phyloP scores from a whole-genome alignment of 2,329 filamentous ascomycete genomes.

The Gaeumannomyces tritici region DNA sequence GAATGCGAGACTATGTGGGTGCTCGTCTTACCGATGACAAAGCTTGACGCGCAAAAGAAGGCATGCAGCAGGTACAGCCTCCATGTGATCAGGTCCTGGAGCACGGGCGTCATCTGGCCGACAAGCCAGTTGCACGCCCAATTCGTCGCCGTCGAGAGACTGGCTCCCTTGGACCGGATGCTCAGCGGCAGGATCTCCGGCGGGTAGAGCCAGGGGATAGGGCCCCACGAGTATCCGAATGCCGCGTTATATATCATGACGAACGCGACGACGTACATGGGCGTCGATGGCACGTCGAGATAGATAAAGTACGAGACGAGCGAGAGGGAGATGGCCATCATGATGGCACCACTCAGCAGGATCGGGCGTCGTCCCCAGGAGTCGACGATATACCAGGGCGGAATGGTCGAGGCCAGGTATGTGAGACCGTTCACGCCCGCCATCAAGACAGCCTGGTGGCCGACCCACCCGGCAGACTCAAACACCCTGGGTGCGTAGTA shows the following conservation, averaged over 20 bases:
- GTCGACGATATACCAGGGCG: constrained; percentile 96
- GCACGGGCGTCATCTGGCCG: constrained; percentile 84
- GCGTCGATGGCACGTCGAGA: constrained; percentile 70
- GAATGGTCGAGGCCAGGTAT: constrained; percentile 85
- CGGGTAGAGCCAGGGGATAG: constrained; percentile 95
- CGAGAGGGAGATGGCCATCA: constrained; percentile 83
- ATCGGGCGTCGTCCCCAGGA: constrained; percentile 83
- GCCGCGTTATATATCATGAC: constrained; percentile 98
- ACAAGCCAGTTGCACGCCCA: constrained; percentile 99
- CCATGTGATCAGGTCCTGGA: constrained; percentile 91
- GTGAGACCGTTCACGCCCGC: constrained; percentile 86
- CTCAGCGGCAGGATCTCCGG: constrained; percentile 96
- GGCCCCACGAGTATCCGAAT: constrained; percentile 92
- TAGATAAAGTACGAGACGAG: constrained; percentile 93
- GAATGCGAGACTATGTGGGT: not conserved
- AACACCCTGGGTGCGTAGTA: constrained; percentile 98
- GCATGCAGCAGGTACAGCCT: constrained; percentile 90
- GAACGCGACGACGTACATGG: constrained; percentile 78
- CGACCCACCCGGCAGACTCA: constrained; percentile 91
- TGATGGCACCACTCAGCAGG: constrained; percentile 76
- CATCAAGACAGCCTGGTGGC: constrained; percentile 88
- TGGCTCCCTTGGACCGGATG: constrained; percentile 94
- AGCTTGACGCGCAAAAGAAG: constrained; percentile 92
- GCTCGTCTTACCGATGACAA: constrained; percentile 74
- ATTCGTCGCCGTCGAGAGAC: constrained; percentile 90